Evolutionary conservation across 1,284 basidiomycete species (phyloP).

Genomic region (Ceratobasidium sp.): DNA sequence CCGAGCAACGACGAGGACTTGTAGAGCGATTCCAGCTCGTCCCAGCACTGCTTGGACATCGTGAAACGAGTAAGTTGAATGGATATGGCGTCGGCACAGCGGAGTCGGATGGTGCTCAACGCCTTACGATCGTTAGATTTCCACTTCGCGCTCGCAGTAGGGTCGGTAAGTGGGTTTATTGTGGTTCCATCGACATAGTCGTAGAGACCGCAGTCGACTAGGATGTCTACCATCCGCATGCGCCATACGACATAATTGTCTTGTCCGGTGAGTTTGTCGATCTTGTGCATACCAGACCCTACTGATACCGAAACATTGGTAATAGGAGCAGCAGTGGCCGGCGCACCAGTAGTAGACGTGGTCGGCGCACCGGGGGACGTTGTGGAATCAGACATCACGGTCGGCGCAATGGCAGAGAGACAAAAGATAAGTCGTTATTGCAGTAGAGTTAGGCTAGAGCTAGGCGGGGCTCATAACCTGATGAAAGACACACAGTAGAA

Average conservation of each 20-base stretch:
- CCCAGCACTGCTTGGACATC: constrained; percentile 9
- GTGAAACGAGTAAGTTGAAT: constrained; percentile 14
- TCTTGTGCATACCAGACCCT: constrained; percentile 23
- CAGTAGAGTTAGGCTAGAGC: constrained; percentile 6
- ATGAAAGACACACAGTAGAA: constrained; percentile 9
- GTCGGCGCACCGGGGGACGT: neutral
- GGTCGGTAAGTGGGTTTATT: neutral
- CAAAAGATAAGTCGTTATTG: constrained; percentile 7
- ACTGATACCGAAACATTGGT: constrained; percentile 6
- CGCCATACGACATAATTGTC: constrained; percentile 32
- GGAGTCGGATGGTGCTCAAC: constrained; percentile 11
- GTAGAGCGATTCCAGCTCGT: constrained; percentile 21
- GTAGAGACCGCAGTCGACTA: constrained; percentile 17
- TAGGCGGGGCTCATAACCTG: constrained; percentile 31
- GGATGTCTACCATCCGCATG: constrained; percentile 16
- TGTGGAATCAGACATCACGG: constrained; percentile 1
- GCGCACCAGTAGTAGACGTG: neutral
- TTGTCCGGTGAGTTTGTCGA: constrained; percentile 30
- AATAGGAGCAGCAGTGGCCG: too few species aligned
- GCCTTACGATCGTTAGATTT: constrained; percentile 10
- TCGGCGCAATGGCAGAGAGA: constrained; percentile 8
- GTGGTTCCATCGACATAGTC: constrained; percentile 16
- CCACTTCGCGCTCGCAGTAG: constrained; percentile 8
- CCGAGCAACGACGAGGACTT: constrained; percentile 15
- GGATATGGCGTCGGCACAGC: constrained; percentile 14